These are phyloP conservation scores for Colletotrichum tofieldiae DNA, from an alignment of 2,329 filamentous ascomycete genomes.

Conservation along the genomic window DNA sequence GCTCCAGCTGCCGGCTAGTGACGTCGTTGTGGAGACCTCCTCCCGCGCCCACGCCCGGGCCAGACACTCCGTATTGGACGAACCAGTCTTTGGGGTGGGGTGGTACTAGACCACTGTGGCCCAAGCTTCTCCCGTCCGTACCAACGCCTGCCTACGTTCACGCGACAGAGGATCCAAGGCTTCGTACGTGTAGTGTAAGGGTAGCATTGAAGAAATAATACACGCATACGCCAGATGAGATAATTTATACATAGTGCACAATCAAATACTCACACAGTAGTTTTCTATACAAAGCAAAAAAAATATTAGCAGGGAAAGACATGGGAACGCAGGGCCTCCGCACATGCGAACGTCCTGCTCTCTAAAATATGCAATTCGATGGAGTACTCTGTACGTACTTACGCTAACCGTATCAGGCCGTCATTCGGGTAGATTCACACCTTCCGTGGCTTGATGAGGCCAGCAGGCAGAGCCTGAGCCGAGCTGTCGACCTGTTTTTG, in stretches of 20 bases:
- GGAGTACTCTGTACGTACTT: not conserved
- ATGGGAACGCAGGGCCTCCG: too few relatives aligned
- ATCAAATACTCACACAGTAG: too few relatives aligned
- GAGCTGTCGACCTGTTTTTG: conserved; percentile 40
- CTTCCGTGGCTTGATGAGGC: conserved; percentile 25
- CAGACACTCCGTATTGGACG: conserved; percentile 37
- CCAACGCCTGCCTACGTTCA: not conserved
- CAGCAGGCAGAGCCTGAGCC: conserved; percentile 30
- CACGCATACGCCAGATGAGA: not conserved
- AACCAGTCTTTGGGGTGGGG: conserved; percentile 8
- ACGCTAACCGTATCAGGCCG: not conserved
- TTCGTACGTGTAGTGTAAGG: not conserved
- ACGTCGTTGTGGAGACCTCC: conserved; percentile 35
- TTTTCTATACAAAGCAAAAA: too few relatives aligned
- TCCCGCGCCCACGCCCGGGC: conserved; percentile 26
- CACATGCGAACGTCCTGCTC: not conserved
- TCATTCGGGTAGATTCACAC: conserved; percentile 12
- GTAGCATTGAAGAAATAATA: not conserved
- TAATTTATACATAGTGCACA: too few relatives aligned
- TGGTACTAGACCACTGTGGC: not conserved
- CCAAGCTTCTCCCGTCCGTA: conserved; percentile 28
- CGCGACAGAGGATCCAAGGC: not conserved
- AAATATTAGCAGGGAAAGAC: too few relatives aligned
- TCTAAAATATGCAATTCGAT: not conserved
- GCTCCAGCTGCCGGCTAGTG: conserved; percentile 34